These are phyloP conservation scores for Talaromyces atroroseus DNA, from an alignment of 2,329 filamentous ascomycete genomes.

Conservation along the genomic window DNA sequence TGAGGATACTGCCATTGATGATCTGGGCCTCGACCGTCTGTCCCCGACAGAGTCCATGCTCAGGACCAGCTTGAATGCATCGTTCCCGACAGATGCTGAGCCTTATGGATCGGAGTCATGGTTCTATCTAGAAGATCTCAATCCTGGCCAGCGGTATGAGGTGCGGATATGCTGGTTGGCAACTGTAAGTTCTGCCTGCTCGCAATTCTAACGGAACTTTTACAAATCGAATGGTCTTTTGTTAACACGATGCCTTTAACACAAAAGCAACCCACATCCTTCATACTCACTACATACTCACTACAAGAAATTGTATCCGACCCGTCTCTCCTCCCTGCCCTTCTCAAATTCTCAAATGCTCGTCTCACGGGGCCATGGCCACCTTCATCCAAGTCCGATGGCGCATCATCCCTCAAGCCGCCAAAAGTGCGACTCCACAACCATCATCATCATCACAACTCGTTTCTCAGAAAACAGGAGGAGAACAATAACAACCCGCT, in stretches of 20 bases:
- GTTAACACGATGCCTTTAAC: neutral
- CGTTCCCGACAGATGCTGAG: conserved; percentile 56
- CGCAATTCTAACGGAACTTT: neutral
- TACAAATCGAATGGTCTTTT: neutral
- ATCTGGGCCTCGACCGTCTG: conserved; percentile 61
- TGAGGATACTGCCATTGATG: conserved; percentile 51
- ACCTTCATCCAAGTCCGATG: neutral
- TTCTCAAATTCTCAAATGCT: conserved; percentile 57
- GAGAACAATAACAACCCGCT: neutral
- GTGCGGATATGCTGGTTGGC: conserved; percentile 90
- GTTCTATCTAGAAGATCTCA: conserved; percentile 68
- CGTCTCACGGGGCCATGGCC: conserved; percentile 33
- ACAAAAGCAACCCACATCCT: conserved; percentile 75
- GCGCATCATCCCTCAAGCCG: neutral
- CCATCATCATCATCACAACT: conserved; percentile 11
- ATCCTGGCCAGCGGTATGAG: conserved; percentile 75
- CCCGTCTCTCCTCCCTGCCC: conserved; percentile 58
- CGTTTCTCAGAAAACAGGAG: neutral
- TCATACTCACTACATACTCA: conserved; percentile 62
- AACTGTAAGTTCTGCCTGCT: conserved; percentile 58
- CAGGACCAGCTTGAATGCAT: conserved; percentile 60
- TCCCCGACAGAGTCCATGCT: conserved; percentile 53
- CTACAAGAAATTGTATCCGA: conserved; percentile 57
- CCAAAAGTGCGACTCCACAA: neutral
- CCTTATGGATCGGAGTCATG: conserved; percentile 63